phyloP scores from a whole-genome alignment of 1,284 basidiomycete species.

The Polyporus tsugae region DNA sequence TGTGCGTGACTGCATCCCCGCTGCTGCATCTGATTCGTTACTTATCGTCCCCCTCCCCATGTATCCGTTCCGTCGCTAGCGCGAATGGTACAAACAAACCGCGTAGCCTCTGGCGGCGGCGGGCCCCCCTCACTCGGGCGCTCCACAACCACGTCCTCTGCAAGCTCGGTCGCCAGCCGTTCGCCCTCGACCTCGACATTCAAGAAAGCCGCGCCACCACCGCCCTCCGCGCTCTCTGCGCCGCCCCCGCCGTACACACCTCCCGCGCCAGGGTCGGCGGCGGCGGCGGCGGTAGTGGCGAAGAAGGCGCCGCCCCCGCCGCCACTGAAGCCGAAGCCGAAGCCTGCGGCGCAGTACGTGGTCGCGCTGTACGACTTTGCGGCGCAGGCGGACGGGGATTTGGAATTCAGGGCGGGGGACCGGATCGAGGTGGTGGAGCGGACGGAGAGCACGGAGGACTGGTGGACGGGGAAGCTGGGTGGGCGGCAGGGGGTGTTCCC shows the following conservation, averaged over 20 bases:
- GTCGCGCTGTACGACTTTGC: conserved; percentile 96
- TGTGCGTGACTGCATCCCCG: no score
- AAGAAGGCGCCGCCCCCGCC: conserved; percentile 67
- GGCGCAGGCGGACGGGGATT: conserved; percentile 93
- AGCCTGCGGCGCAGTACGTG: conserved; percentile 74
- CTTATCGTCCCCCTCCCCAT: conserved; percentile 8
- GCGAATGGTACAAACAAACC: conserved; percentile 66
- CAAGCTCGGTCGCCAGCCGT: conserved; percentile 46
- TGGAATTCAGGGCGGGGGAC: conserved; percentile 94
- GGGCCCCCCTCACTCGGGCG: conserved; percentile 47
- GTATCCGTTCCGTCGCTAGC: conserved; percentile 49
- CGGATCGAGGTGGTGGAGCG: conserved; percentile 92
- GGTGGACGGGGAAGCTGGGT: conserved; percentile 96
- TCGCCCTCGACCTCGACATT: conserved; percentile 47
- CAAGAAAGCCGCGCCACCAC: conserved; percentile 56
- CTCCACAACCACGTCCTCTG: conserved; percentile 47
- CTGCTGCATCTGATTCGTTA: not conserved
- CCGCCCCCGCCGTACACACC: conserved; percentile 69
- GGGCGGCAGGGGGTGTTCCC: conserved; percentile 94
- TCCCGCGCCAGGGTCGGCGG: conserved; percentile 43
- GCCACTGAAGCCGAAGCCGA: conserved; percentile 15
- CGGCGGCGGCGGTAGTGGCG: conserved; percentile 47
- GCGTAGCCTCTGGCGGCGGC: conserved; percentile 42
- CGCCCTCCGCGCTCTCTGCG: conserved; percentile 47
- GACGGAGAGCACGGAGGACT: conserved; percentile 89